phyloP scores from a whole-genome alignment of 768 basidiomycete species.

The Baorangia bicolor region DNA sequence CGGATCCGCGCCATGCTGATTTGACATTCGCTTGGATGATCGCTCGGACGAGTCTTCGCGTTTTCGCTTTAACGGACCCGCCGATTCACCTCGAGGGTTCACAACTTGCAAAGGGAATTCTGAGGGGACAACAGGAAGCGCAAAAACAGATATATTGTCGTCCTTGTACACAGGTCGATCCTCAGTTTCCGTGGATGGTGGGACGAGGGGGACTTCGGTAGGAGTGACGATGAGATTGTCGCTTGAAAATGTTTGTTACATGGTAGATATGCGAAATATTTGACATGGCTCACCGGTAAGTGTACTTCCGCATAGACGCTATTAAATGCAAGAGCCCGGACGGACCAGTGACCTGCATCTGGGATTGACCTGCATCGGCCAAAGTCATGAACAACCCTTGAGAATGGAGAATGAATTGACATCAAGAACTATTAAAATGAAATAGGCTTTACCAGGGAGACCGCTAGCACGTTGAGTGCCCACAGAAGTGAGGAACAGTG shows the following conservation, averaged over 20 bases:
- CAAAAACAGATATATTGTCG: constrained; percentile 62
- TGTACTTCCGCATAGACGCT: constrained; percentile 67
- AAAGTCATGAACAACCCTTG: constrained; percentile 77
- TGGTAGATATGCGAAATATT: not conserved
- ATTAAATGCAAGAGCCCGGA: constrained; percentile 67
- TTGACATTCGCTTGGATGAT: constrained; percentile 36
- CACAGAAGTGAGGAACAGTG: constrained; percentile 70
- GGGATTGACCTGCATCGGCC: constrained; percentile 64
- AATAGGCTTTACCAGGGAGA: constrained; percentile 57
- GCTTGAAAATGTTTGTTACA: constrained; percentile 31
- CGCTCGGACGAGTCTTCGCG: constrained; percentile 39
- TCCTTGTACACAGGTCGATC: constrained; percentile 56
- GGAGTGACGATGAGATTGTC: constrained; percentile 50
- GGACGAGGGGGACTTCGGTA: constrained; percentile 39
- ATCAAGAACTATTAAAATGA: not conserved
- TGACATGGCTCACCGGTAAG: constrained; percentile 50
- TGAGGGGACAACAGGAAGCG: constrained; percentile 46
- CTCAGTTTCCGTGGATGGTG: constrained; percentile 18
- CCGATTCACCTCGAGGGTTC: not conserved
- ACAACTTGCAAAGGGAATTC: not conserved
- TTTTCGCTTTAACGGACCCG: constrained; percentile 40
- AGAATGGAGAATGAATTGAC: not conserved
- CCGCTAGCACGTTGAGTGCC: constrained; percentile 66
- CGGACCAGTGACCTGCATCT: constrained; percentile 69
- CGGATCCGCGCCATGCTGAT: not conserved